Conservation (phyloP, 352 stramenopile genomes). For the Pythium vanterpoolii region DNA sequence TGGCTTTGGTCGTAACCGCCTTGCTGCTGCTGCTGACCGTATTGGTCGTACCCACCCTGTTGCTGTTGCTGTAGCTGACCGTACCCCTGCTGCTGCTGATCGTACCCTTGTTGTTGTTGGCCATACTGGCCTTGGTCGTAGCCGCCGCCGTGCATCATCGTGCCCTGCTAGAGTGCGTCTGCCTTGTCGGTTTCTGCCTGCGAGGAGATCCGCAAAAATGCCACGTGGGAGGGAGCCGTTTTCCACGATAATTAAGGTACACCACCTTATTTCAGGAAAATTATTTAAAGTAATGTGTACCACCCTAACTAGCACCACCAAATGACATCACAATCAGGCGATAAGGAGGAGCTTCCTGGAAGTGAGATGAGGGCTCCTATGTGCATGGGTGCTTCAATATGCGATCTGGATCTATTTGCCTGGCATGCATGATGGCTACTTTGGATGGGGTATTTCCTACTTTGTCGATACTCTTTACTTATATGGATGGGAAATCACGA, state of each 20-base stretch:
- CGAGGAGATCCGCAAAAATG: background rate
- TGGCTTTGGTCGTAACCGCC: conserved; percentile 35
- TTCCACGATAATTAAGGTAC: background rate
- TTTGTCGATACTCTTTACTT: background rate
- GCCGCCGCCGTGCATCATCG: conserved; percentile 52
- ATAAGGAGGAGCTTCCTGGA: background rate
- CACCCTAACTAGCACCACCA: background rate
- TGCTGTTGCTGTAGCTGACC: conserved; percentile 44
- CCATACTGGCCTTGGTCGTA: conserved; percentile 31
- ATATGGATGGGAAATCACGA: background rate
- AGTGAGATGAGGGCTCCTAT: background rate
- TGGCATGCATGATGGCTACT: no score
- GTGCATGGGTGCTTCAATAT: background rate
- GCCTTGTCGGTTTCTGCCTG: conserved; percentile 5
- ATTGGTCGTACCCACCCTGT: conserved; percentile 31
- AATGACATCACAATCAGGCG: background rate
- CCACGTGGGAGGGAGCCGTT: background rate
- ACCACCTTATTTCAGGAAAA: background rate
- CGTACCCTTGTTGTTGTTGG: conserved; percentile 38
- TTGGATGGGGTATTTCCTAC: background rate
- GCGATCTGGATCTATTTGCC: background rate
- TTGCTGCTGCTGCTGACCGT: conserved; percentile 39
- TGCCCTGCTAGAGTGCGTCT: no score
- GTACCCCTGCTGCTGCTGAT: conserved; percentile 37
- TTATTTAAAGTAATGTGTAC: background rate